Percentiles rank a stretch among this genome's conserved stretches.
Evolutionary conservation across 768 basidiomycete species (phyloP).

Genomic region (Scleroderma bovista): DNA sequence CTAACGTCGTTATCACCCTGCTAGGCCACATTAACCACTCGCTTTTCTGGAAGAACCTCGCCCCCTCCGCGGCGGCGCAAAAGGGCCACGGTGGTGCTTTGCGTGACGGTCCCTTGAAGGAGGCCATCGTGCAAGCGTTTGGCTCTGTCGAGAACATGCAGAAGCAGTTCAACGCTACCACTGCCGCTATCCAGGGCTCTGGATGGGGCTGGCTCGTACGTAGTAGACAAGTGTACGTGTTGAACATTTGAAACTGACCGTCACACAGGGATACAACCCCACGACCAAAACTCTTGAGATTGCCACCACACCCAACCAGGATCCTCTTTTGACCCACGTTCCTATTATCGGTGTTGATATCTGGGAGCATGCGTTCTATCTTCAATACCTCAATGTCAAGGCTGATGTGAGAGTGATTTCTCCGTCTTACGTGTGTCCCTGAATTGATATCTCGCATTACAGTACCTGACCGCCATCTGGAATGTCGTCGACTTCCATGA

Average conservation of each 20-base stretch:
- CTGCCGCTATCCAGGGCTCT: constrained; percentile 84
- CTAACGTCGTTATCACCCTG: constrained; percentile 10
- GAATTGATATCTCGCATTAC: not conserved
- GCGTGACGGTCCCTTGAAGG: constrained; percentile 59
- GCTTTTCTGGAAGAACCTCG: constrained; percentile 94
- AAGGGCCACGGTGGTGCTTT: constrained; percentile 60
- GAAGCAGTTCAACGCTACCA: constrained; percentile 80
- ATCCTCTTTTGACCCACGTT: constrained; percentile 70
- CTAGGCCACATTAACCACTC: constrained; percentile 92
- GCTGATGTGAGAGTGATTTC: constrained; percentile 58
- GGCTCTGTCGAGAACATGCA: constrained; percentile 68
- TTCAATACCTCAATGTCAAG: constrained; percentile 96
- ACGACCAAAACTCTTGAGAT: constrained; percentile 72
- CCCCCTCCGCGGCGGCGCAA: constrained; percentile 48
- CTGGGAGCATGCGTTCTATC: constrained; percentile 96
- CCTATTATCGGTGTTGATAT: constrained; percentile 91
- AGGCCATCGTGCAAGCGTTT: constrained; percentile 55
- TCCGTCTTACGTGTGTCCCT: not conserved
- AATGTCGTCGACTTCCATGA: constrained; percentile 68
- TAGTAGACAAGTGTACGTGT: constrained; percentile 13
- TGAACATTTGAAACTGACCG: not conserved
- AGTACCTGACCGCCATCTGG: constrained; percentile 77
- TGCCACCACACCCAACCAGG: constrained; percentile 92
- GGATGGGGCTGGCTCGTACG: constrained; percentile 97
- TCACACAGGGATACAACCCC: constrained; percentile 61